A percentile compares a stretch with the other conserved stretches of the same genome.
phyloP scores from a whole-genome alignment of 2,329 filamentous ascomycete species.

The Cladosporium sp. region DNA sequence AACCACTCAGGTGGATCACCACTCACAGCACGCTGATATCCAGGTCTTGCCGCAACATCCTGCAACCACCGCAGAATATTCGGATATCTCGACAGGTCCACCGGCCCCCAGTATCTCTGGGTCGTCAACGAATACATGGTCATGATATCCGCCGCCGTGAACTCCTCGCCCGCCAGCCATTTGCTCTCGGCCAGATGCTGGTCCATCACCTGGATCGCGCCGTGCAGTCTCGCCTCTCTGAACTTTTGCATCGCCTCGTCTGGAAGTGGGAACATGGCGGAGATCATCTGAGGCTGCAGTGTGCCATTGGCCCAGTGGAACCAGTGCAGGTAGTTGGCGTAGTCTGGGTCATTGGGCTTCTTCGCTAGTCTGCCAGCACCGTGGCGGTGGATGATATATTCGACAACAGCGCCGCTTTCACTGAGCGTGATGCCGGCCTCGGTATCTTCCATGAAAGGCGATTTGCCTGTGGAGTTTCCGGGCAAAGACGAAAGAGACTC shows the following conservation, averaged over 20 bases:
- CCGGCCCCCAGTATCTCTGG: constrained; percentile 49
- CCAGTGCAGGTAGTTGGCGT: constrained; percentile 62
- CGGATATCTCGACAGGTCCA: constrained; percentile 21
- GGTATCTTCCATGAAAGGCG: constrained; percentile 58
- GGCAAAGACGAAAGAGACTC: constrained; percentile 26
- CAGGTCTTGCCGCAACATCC: constrained; percentile 24
- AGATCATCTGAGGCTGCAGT: constrained; percentile 36
- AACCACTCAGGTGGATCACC: not conserved
- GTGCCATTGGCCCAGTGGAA: constrained; percentile 39
- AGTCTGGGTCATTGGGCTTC: constrained; percentile 44
- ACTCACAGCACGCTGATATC: constrained; percentile 24
- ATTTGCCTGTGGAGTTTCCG: constrained; percentile 45
- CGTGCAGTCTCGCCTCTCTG: constrained; percentile 32
- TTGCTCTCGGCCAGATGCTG: constrained; percentile 43
- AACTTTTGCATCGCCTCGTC: constrained; percentile 31
- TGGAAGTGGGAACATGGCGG: constrained; percentile 26
- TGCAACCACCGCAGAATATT: constrained; percentile 28
- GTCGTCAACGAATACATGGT: constrained; percentile 58
- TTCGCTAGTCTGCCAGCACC: constrained; percentile 48
- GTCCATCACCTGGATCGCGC: constrained; percentile 46
- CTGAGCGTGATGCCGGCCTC: constrained; percentile 46
- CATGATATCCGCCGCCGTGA: constrained; percentile 66
- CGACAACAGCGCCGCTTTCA: constrained; percentile 57
- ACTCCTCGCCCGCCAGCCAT: constrained; percentile 58
- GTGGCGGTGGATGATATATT: constrained; percentile 58